Conservation (phyloP, 116 monocot species). For the Phalaenopsis hybrid region DNA sequence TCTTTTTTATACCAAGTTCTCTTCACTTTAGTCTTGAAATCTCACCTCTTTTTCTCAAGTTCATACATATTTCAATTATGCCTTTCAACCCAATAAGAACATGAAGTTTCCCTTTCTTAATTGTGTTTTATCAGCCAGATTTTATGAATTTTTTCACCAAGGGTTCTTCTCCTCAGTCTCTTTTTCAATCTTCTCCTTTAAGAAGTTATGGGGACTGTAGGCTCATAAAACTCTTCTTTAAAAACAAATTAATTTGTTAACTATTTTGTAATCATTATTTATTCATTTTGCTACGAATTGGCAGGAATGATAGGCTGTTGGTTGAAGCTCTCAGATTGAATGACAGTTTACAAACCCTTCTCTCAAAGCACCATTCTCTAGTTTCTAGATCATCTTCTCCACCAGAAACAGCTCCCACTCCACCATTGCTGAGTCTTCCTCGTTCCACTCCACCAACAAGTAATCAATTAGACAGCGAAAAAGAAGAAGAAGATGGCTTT, state of each 20-base stretch:
- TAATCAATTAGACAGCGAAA: conserved; percentile 15
- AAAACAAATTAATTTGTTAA: neutral
- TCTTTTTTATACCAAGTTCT: no score
- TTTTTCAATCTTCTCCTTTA: neutral
- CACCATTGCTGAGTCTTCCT: conserved; percentile 14
- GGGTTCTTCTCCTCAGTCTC: neutral
- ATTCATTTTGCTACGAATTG: neutral
- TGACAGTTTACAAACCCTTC: conserved; percentile 55
- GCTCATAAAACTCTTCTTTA: neutral
- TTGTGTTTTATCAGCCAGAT: no score
- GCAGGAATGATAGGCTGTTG: conserved; percentile 76
- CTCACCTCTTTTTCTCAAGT: no score
- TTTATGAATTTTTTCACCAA: no score
- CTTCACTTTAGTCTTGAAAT: no score
- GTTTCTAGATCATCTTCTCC: conserved; percentile 59
- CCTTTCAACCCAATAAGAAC: no score
- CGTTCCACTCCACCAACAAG: conserved; percentile 7
- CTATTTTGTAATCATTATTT: neutral
- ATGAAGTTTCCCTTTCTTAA: no score
- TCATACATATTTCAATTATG: no score
- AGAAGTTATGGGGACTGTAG: neutral
- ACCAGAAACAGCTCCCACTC: conserved; percentile 22
- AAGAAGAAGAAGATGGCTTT: conserved; percentile 49
- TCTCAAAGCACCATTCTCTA: conserved; percentile 75
- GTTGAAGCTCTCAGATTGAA: conserved; percentile 63